Evolutionary conservation across 2,329 filamentous ascomycete genomes (phyloP).

Genomic region (Aspergillus sp.): DNA sequence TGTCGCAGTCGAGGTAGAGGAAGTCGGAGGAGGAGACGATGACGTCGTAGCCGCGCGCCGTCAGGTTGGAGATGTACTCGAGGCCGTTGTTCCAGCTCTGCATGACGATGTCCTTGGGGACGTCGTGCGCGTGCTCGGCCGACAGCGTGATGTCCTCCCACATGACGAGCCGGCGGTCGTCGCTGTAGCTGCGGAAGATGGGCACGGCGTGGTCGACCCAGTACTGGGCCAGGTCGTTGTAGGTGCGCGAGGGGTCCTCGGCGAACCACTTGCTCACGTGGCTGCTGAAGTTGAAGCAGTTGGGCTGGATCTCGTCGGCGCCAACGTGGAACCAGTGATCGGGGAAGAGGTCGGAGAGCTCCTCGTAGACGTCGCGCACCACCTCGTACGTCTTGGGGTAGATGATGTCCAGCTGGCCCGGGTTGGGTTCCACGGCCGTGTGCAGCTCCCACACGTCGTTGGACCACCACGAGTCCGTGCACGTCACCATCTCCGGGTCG

Average conservation of each 20-base stretch:
- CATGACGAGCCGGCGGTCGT: slow-evolving; percentile 55
- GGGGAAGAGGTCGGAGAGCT: slow-evolving; percentile 51
- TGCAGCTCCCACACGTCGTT: slow-evolving; percentile 57
- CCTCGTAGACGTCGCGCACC: slow-evolving; percentile 54
- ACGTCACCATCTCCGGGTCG: slow-evolving; percentile 57
- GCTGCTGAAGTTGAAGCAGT: slow-evolving; percentile 59
- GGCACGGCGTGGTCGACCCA: slow-evolving; percentile 55
- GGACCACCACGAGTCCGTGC: slow-evolving; percentile 59
- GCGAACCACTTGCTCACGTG: slow-evolving; percentile 52
- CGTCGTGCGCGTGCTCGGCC: slow-evolving; percentile 45
- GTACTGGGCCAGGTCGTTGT: slow-evolving; percentile 54
- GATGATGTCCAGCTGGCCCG: slow-evolving; percentile 57
- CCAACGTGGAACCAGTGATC: slow-evolving; percentile 59
- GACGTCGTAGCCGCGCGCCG: slow-evolving; percentile 52
- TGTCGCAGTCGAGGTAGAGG: slow-evolving; percentile 58
- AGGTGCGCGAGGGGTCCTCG: slow-evolving; percentile 50
- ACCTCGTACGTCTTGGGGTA: slow-evolving; percentile 58
- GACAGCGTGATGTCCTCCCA: slow-evolving; percentile 56
- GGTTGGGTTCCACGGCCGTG: slow-evolving; percentile 58
- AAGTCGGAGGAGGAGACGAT: slow-evolving; percentile 59
- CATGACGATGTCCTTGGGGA: slow-evolving; percentile 54
- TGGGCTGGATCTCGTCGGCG: slow-evolving; percentile 55
- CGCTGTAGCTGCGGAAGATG: slow-evolving; percentile 45
- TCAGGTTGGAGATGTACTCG: slow-evolving; percentile 53
- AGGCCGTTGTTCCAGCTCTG: slow-evolving; percentile 58